Percentiles rank a stretch among this genome's conserved stretches.
These are phyloP conservation scores for Besnoitia besnoiti DNA, from an alignment of 169 alveolate species.

Conservation along the genomic window DNA sequence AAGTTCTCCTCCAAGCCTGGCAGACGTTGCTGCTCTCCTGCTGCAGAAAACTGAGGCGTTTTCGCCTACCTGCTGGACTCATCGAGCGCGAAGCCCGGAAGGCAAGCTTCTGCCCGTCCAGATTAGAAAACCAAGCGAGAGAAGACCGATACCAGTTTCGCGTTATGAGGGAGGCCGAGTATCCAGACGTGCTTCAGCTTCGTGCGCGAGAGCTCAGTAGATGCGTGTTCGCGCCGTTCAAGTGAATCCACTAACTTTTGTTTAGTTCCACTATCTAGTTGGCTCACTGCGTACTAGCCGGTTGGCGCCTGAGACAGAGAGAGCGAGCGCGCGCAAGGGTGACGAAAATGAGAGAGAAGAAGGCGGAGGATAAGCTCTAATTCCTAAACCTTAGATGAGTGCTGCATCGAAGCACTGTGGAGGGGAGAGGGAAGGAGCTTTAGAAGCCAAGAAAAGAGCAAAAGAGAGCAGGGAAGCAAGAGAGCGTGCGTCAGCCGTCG, in stretches of 20 bases:
- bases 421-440: neutral
- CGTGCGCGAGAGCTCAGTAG: neutral
- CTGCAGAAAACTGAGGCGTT: neutral
- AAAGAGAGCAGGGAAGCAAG: too few species aligned
- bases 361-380: too few species aligned
- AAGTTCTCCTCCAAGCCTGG: slow-evolving; percentile 14
- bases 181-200: neutral
- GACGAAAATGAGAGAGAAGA: neutral
- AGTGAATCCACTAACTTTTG: too few species aligned
- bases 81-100: slow-evolving; percentile 14
- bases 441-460: neutral
- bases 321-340: neutral
- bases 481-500: too few species aligned
- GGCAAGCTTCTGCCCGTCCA: neutral
- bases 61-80: neutral
- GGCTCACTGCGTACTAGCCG: neutral
- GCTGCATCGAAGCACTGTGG: too few species aligned
- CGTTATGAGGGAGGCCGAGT: too few species aligned
- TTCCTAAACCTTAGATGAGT: too few species aligned
- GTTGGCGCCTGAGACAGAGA: neutral
- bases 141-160: too few species aligned
- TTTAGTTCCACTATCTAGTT: neutral
- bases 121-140: too few species aligned
- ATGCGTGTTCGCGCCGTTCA: neutral
- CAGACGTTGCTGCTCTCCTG: neutral